phyloP scores from a whole-genome alignment of 1,284 basidiomycete genomes.

The Ganoderma meredithae region DNA sequence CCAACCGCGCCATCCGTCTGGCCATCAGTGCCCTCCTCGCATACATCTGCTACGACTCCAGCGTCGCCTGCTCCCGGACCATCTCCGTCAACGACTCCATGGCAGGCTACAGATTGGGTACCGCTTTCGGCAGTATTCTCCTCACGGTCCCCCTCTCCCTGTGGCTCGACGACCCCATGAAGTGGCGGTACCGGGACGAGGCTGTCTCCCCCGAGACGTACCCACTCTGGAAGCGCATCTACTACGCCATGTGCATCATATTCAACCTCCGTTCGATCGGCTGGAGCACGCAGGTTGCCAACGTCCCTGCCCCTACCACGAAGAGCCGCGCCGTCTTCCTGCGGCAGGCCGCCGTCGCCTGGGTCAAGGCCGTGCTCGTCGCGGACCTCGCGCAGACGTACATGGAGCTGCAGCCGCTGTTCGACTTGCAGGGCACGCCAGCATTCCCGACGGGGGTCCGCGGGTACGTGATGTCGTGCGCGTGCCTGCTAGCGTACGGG shows the following conservation, averaged over 20 bases:
- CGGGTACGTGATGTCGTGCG: conserved; percentile 1
- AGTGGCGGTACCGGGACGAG: neutral
- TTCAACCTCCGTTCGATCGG: neutral
- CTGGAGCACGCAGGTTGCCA: neutral
- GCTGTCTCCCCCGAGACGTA: neutral
- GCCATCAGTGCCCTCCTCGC: neutral
- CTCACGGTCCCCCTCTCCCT: neutral
- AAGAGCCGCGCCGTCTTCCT: neutral
- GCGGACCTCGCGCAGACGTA: neutral
- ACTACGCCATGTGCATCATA: neutral
- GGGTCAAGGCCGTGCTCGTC: neutral
- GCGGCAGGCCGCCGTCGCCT: neutral
- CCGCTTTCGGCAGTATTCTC: neutral
- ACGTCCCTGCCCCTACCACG: neutral
- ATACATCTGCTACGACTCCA: conserved; percentile 1
- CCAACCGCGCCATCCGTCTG: neutral
- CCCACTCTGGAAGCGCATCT: neutral
- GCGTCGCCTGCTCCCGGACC: neutral
- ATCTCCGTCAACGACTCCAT: neutral
- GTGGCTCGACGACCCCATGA: conserved; percentile 4
- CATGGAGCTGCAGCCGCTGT: neutral
- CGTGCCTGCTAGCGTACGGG: neutral
- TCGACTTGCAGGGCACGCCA: neutral
- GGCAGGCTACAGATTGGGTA: neutral
- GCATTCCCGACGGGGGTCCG: conserved; percentile 2